Evolutionary conservation across 2,329 filamentous ascomycete species (phyloP).

Genomic region (Hypomyces rosellus): DNA sequence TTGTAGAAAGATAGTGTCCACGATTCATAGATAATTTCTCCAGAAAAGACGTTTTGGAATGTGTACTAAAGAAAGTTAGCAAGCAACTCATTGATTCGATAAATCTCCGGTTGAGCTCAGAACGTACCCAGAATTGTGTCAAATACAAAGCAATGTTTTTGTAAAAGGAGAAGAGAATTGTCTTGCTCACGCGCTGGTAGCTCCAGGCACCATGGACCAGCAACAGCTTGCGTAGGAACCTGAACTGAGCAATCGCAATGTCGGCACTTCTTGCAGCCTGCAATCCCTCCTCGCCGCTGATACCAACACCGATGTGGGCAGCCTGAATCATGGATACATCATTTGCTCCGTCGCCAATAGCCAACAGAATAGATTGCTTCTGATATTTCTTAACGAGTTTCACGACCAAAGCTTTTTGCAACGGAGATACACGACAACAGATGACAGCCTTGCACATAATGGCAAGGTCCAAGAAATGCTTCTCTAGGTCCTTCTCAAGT

Average conservation of each 20-base stretch:
- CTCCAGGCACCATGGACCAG: constrained; percentile 96
- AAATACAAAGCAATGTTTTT: constrained; percentile 98
- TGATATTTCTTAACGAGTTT: constrained; percentile 94
- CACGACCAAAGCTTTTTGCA: constrained; percentile 95
- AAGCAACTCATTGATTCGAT: neutral
- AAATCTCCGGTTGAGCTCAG: neutral
- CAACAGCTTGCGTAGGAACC: constrained; percentile 86
- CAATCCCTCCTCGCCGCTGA: constrained; percentile 92
- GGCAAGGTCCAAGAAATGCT: constrained; percentile 85
- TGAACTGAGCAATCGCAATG: constrained; percentile 92
- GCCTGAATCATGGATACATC: constrained; percentile 99
- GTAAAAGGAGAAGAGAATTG: constrained; percentile 98
- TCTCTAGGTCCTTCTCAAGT: constrained; percentile 88
- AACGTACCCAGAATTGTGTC: constrained; percentile 94
- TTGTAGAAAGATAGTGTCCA: constrained; percentile 99
- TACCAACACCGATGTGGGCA: constrained; percentile 94
- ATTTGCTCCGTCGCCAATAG: constrained; percentile 95
- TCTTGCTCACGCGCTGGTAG: constrained; percentile 93
- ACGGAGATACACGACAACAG: constrained; percentile 91
- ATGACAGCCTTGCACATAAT: constrained; percentile 98
- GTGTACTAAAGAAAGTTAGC: constrained; percentile 58
- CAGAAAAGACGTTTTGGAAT: constrained; percentile 97
- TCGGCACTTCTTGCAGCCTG: constrained; percentile 95
- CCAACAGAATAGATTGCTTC: constrained; percentile 82
- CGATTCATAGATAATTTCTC: constrained; percentile 96